Conservation (phyloP, 2,329 filamentous ascomycete species). For the Exophiala spinifera region DNA sequence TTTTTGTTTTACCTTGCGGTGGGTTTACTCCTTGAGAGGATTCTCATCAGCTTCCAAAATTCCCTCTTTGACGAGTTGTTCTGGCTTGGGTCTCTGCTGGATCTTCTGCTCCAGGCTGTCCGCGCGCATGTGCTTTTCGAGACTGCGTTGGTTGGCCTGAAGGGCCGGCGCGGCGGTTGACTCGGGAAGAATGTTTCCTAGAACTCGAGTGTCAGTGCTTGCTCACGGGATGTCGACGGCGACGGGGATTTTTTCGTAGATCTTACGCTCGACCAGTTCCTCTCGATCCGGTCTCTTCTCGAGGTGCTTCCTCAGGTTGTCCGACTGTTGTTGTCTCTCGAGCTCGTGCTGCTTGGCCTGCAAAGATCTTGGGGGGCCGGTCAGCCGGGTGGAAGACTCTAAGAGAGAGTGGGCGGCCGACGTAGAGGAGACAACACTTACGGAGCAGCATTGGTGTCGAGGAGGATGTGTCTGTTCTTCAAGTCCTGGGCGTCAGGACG, state of each 20-base stretch:
- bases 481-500: slow-evolving; percentile 65
- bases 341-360: slow-evolving; percentile 62
- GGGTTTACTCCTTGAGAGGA: slow-evolving; percentile 33
- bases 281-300: slow-evolving; percentile 65
- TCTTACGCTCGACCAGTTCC: slow-evolving; percentile 73
- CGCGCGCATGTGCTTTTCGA: slow-evolving; percentile 82
- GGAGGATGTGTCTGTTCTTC: slow-evolving; percentile 65
- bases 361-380: slow-evolving; percentile 48
- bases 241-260: no score
- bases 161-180: slow-evolving; percentile 75
- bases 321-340: slow-evolving; percentile 60
- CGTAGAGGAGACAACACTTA: slow-evolving; percentile 42
- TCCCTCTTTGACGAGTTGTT: slow-evolving; percentile 73
- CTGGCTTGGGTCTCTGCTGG: slow-evolving; percentile 70
- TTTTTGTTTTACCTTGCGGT: no score
- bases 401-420: no score
- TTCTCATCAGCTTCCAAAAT: slow-evolving; percentile 67
- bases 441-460: slow-evolving; percentile 66
- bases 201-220: slow-evolving; percentile 13
- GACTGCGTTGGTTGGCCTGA: slow-evolving; percentile 75
- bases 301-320: slow-evolving; percentile 63
- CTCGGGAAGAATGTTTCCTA: slow-evolving; percentile 82
- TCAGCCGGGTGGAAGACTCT: background rate
- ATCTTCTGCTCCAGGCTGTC: slow-evolving; percentile 87
- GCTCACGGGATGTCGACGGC: background rate